A percentile compares a stretch with the other conserved stretches of the same genome.
These are phyloP conservation scores for Termitomyces sp. DNA, from an alignment of 768 basidiomycete genomes.

Conservation along the genomic window DNA sequence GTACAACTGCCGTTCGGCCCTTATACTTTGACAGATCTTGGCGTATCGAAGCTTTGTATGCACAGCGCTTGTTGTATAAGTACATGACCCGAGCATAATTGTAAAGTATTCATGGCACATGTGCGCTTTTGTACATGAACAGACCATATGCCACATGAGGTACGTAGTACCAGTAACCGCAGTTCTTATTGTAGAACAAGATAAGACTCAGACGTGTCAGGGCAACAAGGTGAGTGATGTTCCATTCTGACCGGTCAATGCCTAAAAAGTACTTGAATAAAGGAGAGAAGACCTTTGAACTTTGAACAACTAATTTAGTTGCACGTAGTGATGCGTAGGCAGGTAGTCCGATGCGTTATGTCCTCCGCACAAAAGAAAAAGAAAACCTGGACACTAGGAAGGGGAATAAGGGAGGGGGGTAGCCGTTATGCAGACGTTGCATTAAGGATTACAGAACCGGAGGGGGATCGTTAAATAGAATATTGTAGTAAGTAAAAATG, in stretches of 20 bases:
- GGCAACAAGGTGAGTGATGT: background rate
- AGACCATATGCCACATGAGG: too few species aligned
- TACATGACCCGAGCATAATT: conserved; percentile 2
- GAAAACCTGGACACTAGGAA: background rate
- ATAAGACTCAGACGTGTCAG: background rate
- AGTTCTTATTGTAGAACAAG: background rate
- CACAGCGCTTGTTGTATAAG: background rate
- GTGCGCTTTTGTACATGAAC: background rate
- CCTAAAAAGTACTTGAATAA: conserved; percentile 2
- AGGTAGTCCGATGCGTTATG: background rate
- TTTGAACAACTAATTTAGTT: background rate
- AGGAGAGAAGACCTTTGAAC: background rate
- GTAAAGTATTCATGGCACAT: background rate
- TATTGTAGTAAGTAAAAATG: conserved; percentile 2
- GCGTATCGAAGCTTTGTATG: too few species aligned
- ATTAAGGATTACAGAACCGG: background rate
- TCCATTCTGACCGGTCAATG: background rate
- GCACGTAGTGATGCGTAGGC: conserved; percentile 1
- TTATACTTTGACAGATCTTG: background rate
- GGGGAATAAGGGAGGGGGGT: background rate
- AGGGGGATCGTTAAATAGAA: background rate
- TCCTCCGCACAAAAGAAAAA: background rate
- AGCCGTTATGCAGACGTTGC: background rate
- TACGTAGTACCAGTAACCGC: background rate
- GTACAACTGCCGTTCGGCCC: conserved; percentile 5